phyloP scores from a whole-genome alignment of 169 alveolate genomes.

The Plasmodium chabaudi region DNA sequence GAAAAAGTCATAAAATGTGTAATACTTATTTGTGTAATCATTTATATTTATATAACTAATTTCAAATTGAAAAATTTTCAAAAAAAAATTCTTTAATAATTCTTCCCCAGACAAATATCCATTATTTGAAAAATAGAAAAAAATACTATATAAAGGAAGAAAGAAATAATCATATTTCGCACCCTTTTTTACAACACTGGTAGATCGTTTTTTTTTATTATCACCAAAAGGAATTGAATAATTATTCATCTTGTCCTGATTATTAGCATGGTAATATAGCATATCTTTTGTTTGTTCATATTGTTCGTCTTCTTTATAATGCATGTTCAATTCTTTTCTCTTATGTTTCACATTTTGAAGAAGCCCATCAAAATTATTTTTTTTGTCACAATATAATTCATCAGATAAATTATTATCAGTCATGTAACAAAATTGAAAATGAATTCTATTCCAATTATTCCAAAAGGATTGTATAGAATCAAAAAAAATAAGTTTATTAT shows the following conservation, averaged over 20 bases:
- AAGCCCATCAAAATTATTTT: background rate
- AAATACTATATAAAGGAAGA: constrained; percentile 61
- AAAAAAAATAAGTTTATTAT: constrained; percentile 46
- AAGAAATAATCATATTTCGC: background rate
- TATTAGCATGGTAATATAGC: background rate
- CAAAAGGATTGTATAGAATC: constrained; percentile 39
- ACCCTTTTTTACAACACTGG: background rate
- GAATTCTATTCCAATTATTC: constrained; percentile 53
- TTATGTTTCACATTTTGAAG: background rate
- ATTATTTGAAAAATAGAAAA: constrained; percentile 43
- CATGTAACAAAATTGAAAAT: constrained; percentile 12
- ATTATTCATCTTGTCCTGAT: too few species aligned
- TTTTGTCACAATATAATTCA: background rate
- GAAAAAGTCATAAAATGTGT: constrained; percentile 42
- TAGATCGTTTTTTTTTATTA: background rate
- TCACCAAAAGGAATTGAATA: too few species aligned
- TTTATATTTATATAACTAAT: constrained; percentile 28
- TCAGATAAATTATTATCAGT: too few species aligned
- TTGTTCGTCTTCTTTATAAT: background rate
- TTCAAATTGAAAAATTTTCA: constrained; percentile 40
- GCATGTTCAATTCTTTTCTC: background rate
- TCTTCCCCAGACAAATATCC: constrained; percentile 13
- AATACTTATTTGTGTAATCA: constrained; percentile 36
- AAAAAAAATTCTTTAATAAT: constrained; percentile 40
- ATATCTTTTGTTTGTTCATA: constrained; percentile 3